Conservation (phyloP, 73 alveolate genomes). For the Paramecium tetraurelia region DNA sequence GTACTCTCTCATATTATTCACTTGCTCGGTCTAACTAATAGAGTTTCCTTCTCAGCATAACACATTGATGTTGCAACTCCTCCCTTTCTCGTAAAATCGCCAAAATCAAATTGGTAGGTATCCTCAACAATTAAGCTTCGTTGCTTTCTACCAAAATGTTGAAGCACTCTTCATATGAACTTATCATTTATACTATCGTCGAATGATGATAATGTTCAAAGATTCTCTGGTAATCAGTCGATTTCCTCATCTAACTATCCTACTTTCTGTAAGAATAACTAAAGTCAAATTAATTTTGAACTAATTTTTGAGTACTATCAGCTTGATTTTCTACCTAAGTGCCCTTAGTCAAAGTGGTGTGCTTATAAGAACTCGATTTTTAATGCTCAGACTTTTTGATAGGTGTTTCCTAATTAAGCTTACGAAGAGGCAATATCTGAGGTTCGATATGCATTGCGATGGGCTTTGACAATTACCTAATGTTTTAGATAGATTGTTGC, state of each 20-base stretch:
- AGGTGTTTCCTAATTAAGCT: neutral
- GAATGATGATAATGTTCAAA: neutral
- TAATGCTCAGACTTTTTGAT: neutral
- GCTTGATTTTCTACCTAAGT: neutral
- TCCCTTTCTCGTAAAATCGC: neutral
- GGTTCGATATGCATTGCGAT: neutral
- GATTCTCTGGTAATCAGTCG: neutral
- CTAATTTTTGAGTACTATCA: neutral
- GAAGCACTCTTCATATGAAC: neutral
- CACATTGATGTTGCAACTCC: neutral
- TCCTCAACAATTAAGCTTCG: neutral
- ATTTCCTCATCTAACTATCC: neutral
- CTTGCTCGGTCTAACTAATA: neutral
- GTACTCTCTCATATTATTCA: neutral
- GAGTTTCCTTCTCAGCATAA: neutral
- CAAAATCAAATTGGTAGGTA: neutral
- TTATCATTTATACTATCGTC: neutral
- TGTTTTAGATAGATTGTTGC: neutral
- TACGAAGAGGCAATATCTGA: neutral
- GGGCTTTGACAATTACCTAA: neutral
- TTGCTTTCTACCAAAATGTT: neutral
- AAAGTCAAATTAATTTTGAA: neutral
- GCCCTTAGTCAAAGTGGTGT: neutral
- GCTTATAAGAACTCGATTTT: neutral
- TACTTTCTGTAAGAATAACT: neutral